Base-by-base conservation (phyloP, 1,284 basidiomycete genomes). In the Moesziomyces globuligerus region DNA sequence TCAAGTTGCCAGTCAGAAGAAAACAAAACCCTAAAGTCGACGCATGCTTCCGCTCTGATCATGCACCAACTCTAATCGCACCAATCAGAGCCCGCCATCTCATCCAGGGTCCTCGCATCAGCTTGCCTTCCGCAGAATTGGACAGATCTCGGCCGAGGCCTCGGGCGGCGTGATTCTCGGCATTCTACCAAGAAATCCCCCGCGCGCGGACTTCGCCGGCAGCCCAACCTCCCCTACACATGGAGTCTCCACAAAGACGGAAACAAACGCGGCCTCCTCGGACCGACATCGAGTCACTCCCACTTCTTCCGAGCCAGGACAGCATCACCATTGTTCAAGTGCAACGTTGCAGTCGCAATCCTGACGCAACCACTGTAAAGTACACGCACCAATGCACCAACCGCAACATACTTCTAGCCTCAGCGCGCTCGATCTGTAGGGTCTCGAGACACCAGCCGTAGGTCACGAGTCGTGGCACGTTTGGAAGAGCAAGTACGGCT, bases 81-180 rank as follows among this genome's bases (percentile, higher is more conserved):
- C 68, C 68, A 71, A 71, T 71, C 68, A 71, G 26, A 56, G 43
- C 21, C n/a, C 39, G 49, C 20, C 23, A 6, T 56, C 56, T 47
- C 53, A 52, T 56, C 45, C 44, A 66, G 55, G 62, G 62, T 66
- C 62, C 56, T 46, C 21, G 18, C 42, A 23, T 28, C 18, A 17
- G 21, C 13, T 29, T 41, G 32, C 45, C 17, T 20, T 32, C 34
- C 17, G 42, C 60, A 48, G 24, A 54, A 9, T 51, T 46, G 34
- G 50, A 44, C 49, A 55, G 44, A 37, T 47, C 54, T 54, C 41
- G 45, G 52, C 60, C 52, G 60, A 62, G 17, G 52, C 18, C 20
- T 47, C 42, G 51, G 43, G 11, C 59, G 42, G 43, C n/a, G 21
- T 41, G 11, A 45, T 29, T 44, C 40, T 56, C 48, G 48, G 48